Evolutionary conservation across 192 early-diverging fungal genomes (phyloP).

Genomic region (Geosiphon pyriformis): DNA sequence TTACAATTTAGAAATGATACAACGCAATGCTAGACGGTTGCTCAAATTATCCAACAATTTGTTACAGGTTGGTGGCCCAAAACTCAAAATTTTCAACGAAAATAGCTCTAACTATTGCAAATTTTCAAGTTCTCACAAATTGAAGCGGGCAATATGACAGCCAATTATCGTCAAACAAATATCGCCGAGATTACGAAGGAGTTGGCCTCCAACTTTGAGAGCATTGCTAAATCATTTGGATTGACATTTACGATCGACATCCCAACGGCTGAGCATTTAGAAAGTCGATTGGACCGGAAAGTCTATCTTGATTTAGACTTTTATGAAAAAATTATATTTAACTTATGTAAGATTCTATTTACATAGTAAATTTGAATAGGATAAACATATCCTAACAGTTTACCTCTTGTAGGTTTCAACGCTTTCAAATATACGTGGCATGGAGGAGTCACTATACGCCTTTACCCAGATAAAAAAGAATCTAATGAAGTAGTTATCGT

Average conservation of each 20-base stretch:
- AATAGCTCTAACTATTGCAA: background rate
- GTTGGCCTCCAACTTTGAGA: conserved; percentile 49
- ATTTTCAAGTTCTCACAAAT: conserved; percentile 6
- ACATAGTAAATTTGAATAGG: background rate
- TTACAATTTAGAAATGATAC: no score
- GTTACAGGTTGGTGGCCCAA: conserved; percentile 30
- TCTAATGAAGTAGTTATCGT: conserved; percentile 31
- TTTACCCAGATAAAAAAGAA: conserved; percentile 40
- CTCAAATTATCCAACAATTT: conserved; percentile 54
- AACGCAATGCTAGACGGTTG: conserved; percentile 49
- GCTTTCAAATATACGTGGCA: conserved; percentile 44
- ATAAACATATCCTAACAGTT: background rate
- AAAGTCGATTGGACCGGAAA: background rate
- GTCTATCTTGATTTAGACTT: conserved; percentile 10
- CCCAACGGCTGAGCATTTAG: conserved; percentile 10
- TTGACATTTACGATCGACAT: conserved; percentile 35
- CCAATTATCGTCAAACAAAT: conserved; percentile 44
- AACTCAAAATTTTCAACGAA: background rate
- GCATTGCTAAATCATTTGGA: no score
- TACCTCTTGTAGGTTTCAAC: conserved; percentile 27
- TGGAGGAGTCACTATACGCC: conserved; percentile 44
- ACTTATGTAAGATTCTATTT: conserved; percentile 11
- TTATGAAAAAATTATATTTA: no score
- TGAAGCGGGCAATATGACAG: no score
- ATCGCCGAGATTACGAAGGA: conserved; percentile 42